Evolutionary conservation across 805 yeast genomes (phyloP).

Genomic region (Clavispora phyllophila): DNA sequence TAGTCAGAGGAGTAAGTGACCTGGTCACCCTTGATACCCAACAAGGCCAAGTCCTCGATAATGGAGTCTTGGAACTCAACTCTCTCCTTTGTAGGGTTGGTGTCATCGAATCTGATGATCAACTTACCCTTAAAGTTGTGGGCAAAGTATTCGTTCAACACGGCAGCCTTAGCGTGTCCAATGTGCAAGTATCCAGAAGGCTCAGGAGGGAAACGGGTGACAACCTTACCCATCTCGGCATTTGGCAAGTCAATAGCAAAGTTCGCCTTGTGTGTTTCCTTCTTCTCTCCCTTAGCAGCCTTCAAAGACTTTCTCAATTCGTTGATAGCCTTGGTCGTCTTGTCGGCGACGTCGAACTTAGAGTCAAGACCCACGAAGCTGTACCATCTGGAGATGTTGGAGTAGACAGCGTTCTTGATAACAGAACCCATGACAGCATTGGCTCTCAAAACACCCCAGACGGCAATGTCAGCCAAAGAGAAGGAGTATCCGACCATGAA

Average conservation of each 20-base stretch:
- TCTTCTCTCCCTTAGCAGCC: slow-evolving; percentile 51
- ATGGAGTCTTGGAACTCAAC: slow-evolving; percentile 91
- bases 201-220: slow-evolving; percentile 99
- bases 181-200: slow-evolving; percentile 99
- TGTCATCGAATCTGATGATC: slow-evolving; percentile 95
- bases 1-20: slow-evolving; percentile 90
- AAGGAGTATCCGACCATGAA: slow-evolving; percentile 64
- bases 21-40: slow-evolving; percentile 90
- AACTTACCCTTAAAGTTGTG: slow-evolving; percentile 93
- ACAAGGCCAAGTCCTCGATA: slow-evolving; percentile 80
- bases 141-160: slow-evolving; percentile 94
- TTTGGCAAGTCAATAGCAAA: slow-evolving; percentile 89
- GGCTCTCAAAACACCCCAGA: slow-evolving; percentile 92
- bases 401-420: slow-evolving; percentile 75
- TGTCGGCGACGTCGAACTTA: slow-evolving; percentile 64
- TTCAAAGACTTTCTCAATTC: slow-evolving; percentile 72
- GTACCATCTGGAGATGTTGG: slow-evolving; percentile 93
- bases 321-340: slow-evolving; percentile 60
- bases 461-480: slow-evolving; percentile 76
- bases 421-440: slow-evolving; percentile 91
- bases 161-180: slow-evolving; percentile 99
- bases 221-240: slow-evolving; percentile 92
- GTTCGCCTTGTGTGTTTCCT: slow-evolving; percentile 89
- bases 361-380: slow-evolving; percentile 56
- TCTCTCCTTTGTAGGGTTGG: slow-evolving; percentile 96